These are phyloP conservation scores for Panicum hallii DNA, from an alignment of 202 grass and related monocot genomes.

Conservation along the genomic window DNA sequence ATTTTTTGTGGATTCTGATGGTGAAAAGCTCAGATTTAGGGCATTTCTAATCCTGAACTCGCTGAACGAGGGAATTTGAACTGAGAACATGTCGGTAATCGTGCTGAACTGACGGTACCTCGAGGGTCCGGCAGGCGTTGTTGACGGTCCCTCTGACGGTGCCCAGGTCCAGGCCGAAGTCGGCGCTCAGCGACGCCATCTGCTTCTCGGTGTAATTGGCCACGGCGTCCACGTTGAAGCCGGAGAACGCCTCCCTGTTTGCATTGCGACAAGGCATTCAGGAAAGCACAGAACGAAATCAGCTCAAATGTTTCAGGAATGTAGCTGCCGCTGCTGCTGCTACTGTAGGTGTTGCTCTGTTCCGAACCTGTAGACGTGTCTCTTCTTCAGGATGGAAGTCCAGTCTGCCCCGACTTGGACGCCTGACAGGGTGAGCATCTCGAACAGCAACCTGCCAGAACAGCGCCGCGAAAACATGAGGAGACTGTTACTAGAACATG, in stretches of 20 bases:
- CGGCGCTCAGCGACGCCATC: conserved; percentile 76
- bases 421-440: conserved; percentile 81
- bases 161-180: conserved; percentile 67
- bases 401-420: conserved; percentile 93
- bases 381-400: conserved; percentile 88
- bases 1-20: background rate
- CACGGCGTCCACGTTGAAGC: conserved; percentile 73
- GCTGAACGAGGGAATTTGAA: background rate
- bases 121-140: conserved; percentile 79
- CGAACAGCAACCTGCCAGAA: conserved; percentile 73
- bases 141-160: conserved; percentile 77
- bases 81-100: background rate
- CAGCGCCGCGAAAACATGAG: conserved; percentile 20
- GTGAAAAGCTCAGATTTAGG: background rate
- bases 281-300: conserved; percentile 15
- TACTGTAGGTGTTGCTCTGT: background rate
- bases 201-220: conserved; percentile 86
- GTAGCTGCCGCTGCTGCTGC: no score
- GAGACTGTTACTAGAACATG: background rate
- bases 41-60: background rate
- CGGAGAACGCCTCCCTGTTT: conserved; percentile 79
- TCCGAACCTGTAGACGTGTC: conserved; percentile 71
- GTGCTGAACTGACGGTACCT: conserved; percentile 54
- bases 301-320: conserved; percentile 15
- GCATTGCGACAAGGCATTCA: conserved; percentile 4